Evolutionary conservation across 352 stramenopile genomes (phyloP).

Genomic region (Pythium dissotocum): DNA sequence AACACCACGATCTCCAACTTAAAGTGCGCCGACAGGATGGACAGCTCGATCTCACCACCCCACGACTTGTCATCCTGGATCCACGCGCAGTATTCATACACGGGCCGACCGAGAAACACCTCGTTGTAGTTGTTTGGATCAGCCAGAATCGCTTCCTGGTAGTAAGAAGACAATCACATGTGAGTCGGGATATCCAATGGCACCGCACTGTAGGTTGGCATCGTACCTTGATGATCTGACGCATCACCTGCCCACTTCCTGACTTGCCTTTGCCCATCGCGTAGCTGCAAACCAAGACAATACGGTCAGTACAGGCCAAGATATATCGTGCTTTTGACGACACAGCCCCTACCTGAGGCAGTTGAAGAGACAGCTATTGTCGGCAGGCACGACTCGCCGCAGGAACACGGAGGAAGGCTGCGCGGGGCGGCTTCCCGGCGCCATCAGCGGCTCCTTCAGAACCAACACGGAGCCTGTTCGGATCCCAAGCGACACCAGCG

Average conservation of each 20-base stretch:
- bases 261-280: slow-evolving; percentile 65
- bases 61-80: slow-evolving; percentile 83
- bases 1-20: slow-evolving; percentile 86
- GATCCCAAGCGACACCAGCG: slow-evolving; percentile 51
- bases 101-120: slow-evolving; percentile 73
- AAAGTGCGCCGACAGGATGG: slow-evolving; percentile 76
- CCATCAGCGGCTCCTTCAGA: slow-evolving; percentile 57
- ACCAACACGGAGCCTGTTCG: slow-evolving; percentile 71
- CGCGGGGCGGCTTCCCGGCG: slow-evolving; percentile 10
- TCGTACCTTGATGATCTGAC: slow-evolving; percentile 57
- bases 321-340: background rate
- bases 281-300: slow-evolving; percentile 34
- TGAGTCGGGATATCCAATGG: background rate
- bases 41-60: slow-evolving; percentile 87
- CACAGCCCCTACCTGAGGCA: slow-evolving; percentile 54
- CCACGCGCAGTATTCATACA: slow-evolving; percentile 84
- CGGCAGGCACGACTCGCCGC: slow-evolving; percentile 69
- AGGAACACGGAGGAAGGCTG: slow-evolving; percentile 55
- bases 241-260: slow-evolving; percentile 60
- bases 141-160: slow-evolving; percentile 59
- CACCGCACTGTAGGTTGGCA: background rate
- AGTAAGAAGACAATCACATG: background rate
- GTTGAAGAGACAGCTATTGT: slow-evolving; percentile 90
- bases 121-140: slow-evolving; percentile 67
- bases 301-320: background rate